A percentile compares a stretch with the other conserved stretches of the same genome.
Evolutionary conservation across 371 early-diverging fungal genomes (phyloP).

Genomic region (Syncephalastrum racemosum): DNA sequence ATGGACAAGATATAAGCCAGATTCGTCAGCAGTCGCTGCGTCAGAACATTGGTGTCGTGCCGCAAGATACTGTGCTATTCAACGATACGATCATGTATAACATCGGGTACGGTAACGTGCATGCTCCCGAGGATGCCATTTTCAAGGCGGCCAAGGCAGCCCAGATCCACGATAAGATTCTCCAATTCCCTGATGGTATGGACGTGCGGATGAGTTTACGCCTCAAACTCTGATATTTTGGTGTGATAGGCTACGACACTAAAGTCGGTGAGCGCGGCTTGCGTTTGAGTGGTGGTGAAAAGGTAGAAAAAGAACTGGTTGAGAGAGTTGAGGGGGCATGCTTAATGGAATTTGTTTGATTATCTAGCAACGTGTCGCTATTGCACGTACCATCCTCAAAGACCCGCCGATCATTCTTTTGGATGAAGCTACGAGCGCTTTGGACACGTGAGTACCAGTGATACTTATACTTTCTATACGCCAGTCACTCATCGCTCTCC

Average conservation of each 20-base stretch:
- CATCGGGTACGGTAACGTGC: slow-evolving; percentile 69
- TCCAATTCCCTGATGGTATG: slow-evolving; percentile 62
- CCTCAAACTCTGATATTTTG: not conserved
- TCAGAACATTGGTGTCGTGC: slow-evolving; percentile 81
- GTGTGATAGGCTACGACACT: slow-evolving; percentile 78
- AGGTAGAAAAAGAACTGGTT: slow-evolving; percentile 51
- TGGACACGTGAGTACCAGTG: slow-evolving; percentile 39
- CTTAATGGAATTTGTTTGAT: not conserved
- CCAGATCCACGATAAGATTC: slow-evolving; percentile 74
- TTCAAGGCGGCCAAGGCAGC: slow-evolving; percentile 80
- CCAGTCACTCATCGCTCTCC: not conserved
- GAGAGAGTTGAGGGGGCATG: not conserved
- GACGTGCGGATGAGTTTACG: not conserved
- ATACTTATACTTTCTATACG: not conserved
- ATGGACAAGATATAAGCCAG: slow-evolving; percentile 82
- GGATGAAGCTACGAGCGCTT: slow-evolving; percentile 76
- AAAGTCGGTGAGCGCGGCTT: slow-evolving; percentile 93
- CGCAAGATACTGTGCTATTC: slow-evolving; percentile 87
- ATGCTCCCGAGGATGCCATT: slow-evolving; percentile 68
- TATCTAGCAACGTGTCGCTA: slow-evolving; percentile 63
- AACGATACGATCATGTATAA: slow-evolving; percentile 84
- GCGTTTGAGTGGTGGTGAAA: slow-evolving; percentile 91
- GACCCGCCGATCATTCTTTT: slow-evolving; percentile 76
- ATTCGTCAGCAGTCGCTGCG: slow-evolving; percentile 71
- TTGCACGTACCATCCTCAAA: slow-evolving; percentile 87